A percentile compares a stretch with the other conserved stretches of the same genome.
Conservation (phyloP, 208 protist species). For the Leishmania arabica region DNA sequence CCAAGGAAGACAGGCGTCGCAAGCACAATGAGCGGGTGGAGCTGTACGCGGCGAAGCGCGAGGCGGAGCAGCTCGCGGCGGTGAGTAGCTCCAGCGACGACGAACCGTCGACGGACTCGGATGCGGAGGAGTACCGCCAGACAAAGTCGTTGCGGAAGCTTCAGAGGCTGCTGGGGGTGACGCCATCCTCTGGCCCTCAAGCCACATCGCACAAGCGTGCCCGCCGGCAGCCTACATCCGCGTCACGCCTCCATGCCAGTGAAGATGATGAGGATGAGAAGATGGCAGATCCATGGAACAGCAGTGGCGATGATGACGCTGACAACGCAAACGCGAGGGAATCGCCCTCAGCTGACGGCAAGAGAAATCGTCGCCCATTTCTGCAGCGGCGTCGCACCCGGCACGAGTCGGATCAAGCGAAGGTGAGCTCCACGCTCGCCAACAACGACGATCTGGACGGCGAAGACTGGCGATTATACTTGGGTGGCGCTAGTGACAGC, state of each 20-base stretch:
- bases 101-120: constrained; percentile 67
- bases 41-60: constrained; percentile 75
- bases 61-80: constrained; percentile 69
- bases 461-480: constrained; percentile 45
- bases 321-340: background rate
- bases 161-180: constrained; percentile 43
- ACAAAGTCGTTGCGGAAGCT: constrained; percentile 46
- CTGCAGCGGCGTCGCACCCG: background rate
- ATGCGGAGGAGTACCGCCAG: constrained; percentile 33
- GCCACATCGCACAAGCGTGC: constrained; percentile 2
- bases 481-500: constrained; percentile 15
- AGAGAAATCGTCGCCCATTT: background rate
- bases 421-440: background rate
- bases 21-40: constrained; percentile 78
- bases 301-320: background rate
- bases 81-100: constrained; percentile 81
- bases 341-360: background rate
- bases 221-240: background rate
- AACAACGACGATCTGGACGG: constrained; percentile 16
- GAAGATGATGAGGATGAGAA: background rate
- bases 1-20: constrained; percentile 66
- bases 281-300: background rate
- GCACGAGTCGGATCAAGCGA: background rate
- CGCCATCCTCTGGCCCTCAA: background rate
- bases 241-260: background rate